Evolutionary conservation across 1,284 basidiomycete species (phyloP), one percentile per base, ranked within the genome.

Genomic region (Ceratobasidium sp.): DNA sequence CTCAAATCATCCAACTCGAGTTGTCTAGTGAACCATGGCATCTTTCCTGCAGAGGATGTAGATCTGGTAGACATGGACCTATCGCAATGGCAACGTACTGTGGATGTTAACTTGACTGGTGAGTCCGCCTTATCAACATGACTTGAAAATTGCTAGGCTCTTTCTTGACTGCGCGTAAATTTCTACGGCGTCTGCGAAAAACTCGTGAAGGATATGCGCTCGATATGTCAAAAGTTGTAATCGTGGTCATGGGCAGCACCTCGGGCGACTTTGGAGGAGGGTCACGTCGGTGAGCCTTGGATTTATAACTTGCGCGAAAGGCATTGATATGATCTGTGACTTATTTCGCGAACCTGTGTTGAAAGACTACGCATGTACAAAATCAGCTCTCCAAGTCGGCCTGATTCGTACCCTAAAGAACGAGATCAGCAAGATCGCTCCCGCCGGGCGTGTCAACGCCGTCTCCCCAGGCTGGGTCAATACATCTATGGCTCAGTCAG

Each of bases 391-490:
- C 43, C 80, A 80, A 76, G 77, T 78, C 54, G 80, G 80, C 8
- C 58, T 81, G 11, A 73, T 79, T 26, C 77, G 79, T 1, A 77
- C 76, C 9, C 75, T 81, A 55, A 81, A 81, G 73, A 80, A 81
- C 73, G 80, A 81, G 69, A 80, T 81, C 59, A 79, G 80, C 6
- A 70, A 76, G 14, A 76, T 80, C 70, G 78, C 79, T 1, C 79
- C 79, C 7, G 50, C 58, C 3, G 80, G 72, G 5, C 70, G 80
- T 43, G 78, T 79, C 61, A 80, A 80, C 55, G 77, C 76, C 28
- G 78, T 81, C n/a, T 77, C 78, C 9, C 80, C 80, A 7, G 80
- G 80, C 3, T 80, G 79, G 80, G 79, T 78, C 5, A 75, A 72
- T 66, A 79, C 78, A 6, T 74, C 76, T 5, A 75, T 80, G 78